Evolutionary conservation across 192 early-diverging fungal species (phyloP), one percentile per base, ranked within the genome.

Genomic region (Mortierella claussenii): DNA sequence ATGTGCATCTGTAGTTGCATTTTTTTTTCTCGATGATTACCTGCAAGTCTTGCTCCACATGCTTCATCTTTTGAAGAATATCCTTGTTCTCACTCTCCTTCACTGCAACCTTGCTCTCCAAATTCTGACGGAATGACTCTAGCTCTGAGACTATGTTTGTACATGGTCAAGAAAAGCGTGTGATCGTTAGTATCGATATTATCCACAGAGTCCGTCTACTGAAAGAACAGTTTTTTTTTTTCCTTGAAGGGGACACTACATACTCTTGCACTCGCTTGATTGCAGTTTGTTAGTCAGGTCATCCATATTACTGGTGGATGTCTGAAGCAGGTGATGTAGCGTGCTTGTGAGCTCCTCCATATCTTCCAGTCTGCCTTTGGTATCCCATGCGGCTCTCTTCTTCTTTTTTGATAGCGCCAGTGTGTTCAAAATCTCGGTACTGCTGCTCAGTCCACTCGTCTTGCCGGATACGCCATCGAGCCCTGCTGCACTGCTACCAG

Each of bases 351-450:
- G 23, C 32, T 70, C 61, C 67, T 96, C 92, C 80, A 94, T 84
- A 78, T 96, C 94, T 58, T 89, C 81, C 5, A 96, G 78, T n/a
- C 93, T 85, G 2, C 94, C 94, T 60, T 92, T 92, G 0, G 88
- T 84, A 62, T 92, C 90, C 86, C 87, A 92, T 13, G 89, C 90
- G 17, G 90, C 69, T 30, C 90, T 43, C 71, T 92, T 92, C 66
- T 87, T 90, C 59, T 85, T 85, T 21, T 79, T 78, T 37, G 81
- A 60, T 7, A 80, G 20, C 4, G 47, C 53, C 2, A 58, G 28
- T 4, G 51, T 3, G 45, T 47, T 55, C 33, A 55, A 55, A 31
- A 55, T 65, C 10, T 56, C 63, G 17, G 42, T 24, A 27, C 33
- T 56, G 24, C 43, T 65, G 3, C 47, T n/a, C 17, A 43, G 37